Evolutionary conservation across 345 rosid species (phyloP).

Genomic region (Eucalyptus melliodora): DNA sequence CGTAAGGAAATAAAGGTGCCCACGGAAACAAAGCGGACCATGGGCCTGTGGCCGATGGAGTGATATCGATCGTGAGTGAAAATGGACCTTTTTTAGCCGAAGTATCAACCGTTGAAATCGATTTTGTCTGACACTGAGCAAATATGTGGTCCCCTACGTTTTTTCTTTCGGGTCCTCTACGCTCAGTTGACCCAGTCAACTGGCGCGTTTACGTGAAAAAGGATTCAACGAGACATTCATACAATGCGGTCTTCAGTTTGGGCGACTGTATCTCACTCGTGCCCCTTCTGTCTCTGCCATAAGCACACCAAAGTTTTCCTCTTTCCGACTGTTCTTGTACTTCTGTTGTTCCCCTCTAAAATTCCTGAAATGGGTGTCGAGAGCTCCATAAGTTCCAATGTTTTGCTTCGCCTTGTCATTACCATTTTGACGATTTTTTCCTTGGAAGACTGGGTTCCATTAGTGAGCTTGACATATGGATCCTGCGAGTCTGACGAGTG

Average conservation of each 20-base stretch:
- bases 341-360: not conserved
- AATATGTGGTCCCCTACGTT: not conserved
- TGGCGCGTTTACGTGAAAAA: not conserved
- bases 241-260: not conserved
- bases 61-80: too few species aligned
- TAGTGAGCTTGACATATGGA: accelerated
- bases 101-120: not conserved
- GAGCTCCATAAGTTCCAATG: not conserved
- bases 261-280: not conserved
- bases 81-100: not conserved
- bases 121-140: not conserved
- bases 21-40: too few species aligned
- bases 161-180: not conserved
- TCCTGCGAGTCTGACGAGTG: accelerated
- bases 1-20: too few species aligned
- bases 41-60: too few species aligned
- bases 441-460: not conserved
- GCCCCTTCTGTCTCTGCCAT: not conserved
- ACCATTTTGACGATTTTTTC: not conserved
- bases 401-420: not conserved
- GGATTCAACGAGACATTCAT: not conserved
- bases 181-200: not conserved
- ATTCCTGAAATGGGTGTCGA: not conserved
- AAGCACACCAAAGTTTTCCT: not conserved
- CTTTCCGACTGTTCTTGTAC: not conserved